Evolutionary conservation across 164 flowering plant species (phyloP).

Genomic region (Echeveria elegans): DNA sequence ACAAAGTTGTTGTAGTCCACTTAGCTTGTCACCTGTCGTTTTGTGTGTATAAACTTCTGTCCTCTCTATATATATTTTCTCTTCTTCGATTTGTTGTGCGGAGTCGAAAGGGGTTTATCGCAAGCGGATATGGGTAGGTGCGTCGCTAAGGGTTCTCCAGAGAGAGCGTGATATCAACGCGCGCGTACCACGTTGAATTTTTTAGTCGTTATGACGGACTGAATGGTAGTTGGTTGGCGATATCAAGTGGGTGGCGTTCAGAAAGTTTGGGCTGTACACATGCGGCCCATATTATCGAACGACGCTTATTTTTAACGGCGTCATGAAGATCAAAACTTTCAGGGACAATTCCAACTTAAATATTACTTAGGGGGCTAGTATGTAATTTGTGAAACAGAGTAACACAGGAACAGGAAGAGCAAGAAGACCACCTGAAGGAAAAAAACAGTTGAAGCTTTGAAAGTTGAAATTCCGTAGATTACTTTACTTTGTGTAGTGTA

Average conservation of each 20-base stretch:
- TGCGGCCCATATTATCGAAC: slow-evolving; percentile 8
- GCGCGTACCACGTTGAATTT: background rate
- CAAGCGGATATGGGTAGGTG: background rate
- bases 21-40: background rate
- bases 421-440: no score
- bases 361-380: background rate
- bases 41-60: no score
- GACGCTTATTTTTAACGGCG: background rate
- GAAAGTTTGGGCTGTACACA: slow-evolving; percentile 11
- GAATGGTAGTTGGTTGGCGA: no score
- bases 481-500: no score
- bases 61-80: background rate
- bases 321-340: no score
- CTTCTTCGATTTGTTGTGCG: background rate
- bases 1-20: background rate
- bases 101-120: slow-evolving; percentile 2
- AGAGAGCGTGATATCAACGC: background rate
- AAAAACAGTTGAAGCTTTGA: no score
- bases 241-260: no score
- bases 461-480: no score
- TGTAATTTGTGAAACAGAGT: background rate
- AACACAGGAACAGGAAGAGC: no score
- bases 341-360: background rate
- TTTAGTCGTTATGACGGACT: background rate
- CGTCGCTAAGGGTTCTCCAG: background rate